These are phyloP conservation scores for Epichloe gansuensis DNA, from an alignment of 2,329 filamentous ascomycete species.

Conservation along the genomic window DNA sequence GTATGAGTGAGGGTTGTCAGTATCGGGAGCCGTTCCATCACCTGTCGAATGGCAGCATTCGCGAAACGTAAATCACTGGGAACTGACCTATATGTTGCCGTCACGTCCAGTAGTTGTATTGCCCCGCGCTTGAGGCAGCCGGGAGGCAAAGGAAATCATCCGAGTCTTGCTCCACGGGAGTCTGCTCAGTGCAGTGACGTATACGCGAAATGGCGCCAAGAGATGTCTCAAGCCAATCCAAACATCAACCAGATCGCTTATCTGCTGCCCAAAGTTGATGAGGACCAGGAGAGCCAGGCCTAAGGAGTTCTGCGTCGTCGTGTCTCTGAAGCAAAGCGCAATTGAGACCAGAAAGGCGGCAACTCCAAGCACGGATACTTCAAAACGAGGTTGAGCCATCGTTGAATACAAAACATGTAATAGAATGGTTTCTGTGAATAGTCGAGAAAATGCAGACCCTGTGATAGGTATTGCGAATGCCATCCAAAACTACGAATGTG, in stretches of 20 bases:
- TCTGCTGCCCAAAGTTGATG: background rate
- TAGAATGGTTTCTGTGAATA: conserved; percentile 21
- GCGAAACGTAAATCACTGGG: background rate
- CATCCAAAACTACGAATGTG: conserved; percentile 24
- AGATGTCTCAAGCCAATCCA: background rate
- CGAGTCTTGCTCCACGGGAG: background rate
- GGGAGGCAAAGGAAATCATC: background rate
- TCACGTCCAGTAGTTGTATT: background rate
- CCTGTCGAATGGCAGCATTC: background rate
- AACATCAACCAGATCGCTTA: background rate
- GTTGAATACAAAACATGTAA: conserved; percentile 35
- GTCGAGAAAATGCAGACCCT: conserved; percentile 19
- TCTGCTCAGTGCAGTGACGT: background rate
- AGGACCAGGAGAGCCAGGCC: background rate
- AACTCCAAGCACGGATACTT: conserved; percentile 32
- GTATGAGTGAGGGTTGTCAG: background rate
- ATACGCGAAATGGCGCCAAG: conserved; percentile 1
- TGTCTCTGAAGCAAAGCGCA: conserved; percentile 14
- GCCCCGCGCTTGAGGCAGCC: background rate
- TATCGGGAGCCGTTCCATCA: background rate
- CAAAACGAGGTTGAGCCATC: conserved; percentile 36
- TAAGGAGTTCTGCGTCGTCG: conserved; percentile 13
- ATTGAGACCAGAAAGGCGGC: conserved; percentile 32
- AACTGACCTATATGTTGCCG: background rate
- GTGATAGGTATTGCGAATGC: conserved; percentile 9